Evolutionary conservation across 352 stramenopile genomes (phyloP).

Genomic region (Phytophthora cactorum): DNA sequence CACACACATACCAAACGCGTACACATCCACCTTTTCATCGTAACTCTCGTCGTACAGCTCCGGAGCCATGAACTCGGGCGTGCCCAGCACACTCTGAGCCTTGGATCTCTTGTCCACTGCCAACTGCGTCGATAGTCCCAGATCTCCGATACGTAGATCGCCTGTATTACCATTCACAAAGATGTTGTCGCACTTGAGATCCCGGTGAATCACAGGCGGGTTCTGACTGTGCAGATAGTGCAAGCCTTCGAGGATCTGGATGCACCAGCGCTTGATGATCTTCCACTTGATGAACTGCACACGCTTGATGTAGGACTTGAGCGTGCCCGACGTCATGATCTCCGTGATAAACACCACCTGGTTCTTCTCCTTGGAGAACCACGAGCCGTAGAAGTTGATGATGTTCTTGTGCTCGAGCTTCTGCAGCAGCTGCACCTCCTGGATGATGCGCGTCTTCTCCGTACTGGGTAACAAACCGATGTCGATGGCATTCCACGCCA

Average conservation of each 20-base stretch:
- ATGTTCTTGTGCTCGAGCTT: constrained; percentile 99
- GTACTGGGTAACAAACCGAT: constrained; percentile 95
- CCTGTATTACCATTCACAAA: constrained; percentile 99
- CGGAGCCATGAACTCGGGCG: constrained; percentile 99
- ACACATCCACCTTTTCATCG: constrained; percentile 97
- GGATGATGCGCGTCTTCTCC: constrained; percentile 96
- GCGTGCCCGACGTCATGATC: constrained; percentile 96
- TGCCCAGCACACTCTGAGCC: constrained; percentile 96
- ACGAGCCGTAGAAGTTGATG: constrained; percentile 99
- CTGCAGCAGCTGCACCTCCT: constrained; percentile 97
- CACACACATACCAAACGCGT: constrained; percentile 99
- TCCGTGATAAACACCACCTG: constrained; percentile 99
- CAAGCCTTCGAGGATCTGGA: constrained; percentile 97
- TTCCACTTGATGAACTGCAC: constrained; percentile 98
- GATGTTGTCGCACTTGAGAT: constrained; percentile 97
- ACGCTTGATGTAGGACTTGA: constrained; percentile 97
- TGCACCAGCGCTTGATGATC: constrained; percentile 97
- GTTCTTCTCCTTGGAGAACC: constrained; percentile 98
- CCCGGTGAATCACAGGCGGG: constrained; percentile 92
- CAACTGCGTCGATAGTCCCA: constrained; percentile 91
- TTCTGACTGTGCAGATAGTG: constrained; percentile 93
- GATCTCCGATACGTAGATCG: constrained; percentile 97
- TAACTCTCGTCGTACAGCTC: constrained; percentile 99
- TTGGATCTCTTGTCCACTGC: constrained; percentile 78
- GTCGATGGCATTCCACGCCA: constrained; percentile 99